Conservation (phyloP, 768 basidiomycete genomes). For the Kwoniella dendrophila region DNA sequence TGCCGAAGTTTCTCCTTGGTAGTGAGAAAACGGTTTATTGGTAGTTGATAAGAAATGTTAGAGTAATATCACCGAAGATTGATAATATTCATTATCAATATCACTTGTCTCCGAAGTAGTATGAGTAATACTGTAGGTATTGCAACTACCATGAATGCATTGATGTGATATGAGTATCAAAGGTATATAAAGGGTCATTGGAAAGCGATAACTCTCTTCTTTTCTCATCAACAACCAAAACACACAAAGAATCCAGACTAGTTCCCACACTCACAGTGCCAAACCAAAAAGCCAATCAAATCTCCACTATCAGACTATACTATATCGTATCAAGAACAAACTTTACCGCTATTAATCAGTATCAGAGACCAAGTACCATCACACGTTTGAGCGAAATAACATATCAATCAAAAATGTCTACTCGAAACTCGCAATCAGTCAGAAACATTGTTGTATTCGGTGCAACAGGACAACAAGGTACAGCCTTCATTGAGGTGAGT, state of each 20-base stretch:
- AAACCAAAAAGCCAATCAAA: too few relatives aligned
- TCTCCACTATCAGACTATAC: too few relatives aligned
- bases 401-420: not conserved
- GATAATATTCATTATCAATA: too few relatives aligned
- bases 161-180: not conserved
- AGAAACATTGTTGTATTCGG: slow-evolving; percentile 37
- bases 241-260: too few relatives aligned
- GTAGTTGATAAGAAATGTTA: not conserved
- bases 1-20: slow-evolving; percentile 10
- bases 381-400: not conserved
- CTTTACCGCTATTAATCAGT: too few relatives aligned
- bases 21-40: not conserved
- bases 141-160: not conserved
- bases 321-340: too few relatives aligned
- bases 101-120: too few relatives aligned
- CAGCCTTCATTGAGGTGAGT: slow-evolving; percentile 28
- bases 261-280: too few relatives aligned
- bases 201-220: too few relatives aligned
- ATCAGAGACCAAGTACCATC: too few relatives aligned
- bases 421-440: not conserved
- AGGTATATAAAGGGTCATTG: slow-evolving; percentile 11
- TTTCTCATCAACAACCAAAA: too few relatives aligned
- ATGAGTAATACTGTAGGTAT: not conserved
- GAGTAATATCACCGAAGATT: not conserved
- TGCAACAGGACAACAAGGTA: slow-evolving; percentile 33